Evolutionary conservation across 208 protist genomes (phyloP), one percentile per base, ranked within the genome.

Genomic region (Trypanosoma congolense): DNA sequence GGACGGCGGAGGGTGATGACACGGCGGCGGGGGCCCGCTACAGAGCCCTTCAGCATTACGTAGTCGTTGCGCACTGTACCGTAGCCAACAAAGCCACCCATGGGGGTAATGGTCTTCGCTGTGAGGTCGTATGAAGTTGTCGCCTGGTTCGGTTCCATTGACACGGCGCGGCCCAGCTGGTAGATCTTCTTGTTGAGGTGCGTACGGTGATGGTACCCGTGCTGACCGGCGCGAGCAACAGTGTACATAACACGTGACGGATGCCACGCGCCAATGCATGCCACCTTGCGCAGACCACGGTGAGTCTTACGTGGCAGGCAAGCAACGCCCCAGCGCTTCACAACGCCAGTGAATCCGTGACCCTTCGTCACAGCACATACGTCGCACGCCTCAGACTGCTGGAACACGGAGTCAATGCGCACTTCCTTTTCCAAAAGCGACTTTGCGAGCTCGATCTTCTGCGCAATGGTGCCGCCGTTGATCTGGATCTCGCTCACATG

Each of bases 161-260:
- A 65, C 31, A 79, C 73, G 56, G 83, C 83, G 69, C 82, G 88
- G 66, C 96, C 97, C 53, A 99, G 86, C 61, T 93, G 80, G 96
- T 99, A 99, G 81, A 99, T 98, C 92, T 99, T 99, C 96, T 99
- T 99, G 97, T 99, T 99, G 41, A 96, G 64, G 76, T 99, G 96
- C 31, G 97, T 99, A 61, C 98, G 84, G 92, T 99, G 97, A 74
- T 98, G 92, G 94, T 95, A 99, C 68, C 98, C 98, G 45, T 90
- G 68, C 93, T 99, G 98, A 98, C 98, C 98, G 62, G 97, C 97
- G 80, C 98, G 95, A 41, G 98, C 89, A 28, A 99, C 98, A 22
- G 97, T 91, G 77, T 79, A 99, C 47, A 78, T 73, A 43, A 99
- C 96, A 70, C 96, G 83, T 40, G 95, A 80, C 51, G 98, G 98